Base-by-base conservation (phyloP, 257 asterid genomes). In the Verbena officinalis region DNA sequence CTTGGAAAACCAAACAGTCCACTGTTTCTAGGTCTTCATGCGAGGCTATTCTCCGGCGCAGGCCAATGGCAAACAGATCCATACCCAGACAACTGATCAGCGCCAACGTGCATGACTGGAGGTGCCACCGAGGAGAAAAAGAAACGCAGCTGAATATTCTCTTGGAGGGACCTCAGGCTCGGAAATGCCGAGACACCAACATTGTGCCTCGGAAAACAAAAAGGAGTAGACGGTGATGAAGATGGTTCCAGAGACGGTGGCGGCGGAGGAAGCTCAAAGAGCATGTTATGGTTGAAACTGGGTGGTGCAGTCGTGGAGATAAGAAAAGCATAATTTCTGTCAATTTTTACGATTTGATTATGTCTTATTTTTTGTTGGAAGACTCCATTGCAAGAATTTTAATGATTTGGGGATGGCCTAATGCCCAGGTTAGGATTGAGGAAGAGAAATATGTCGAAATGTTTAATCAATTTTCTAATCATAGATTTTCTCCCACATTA, bases 251-350 rank as follows among this genome's bases (percentile, higher is more conserved):
- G 33, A 54, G 63, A 45, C 10, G 62, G 57, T 9, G 68, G 64
- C 40, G 70, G 82, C 30, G 78, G 70, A 14, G 77, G 76, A 5
- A 78, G 71, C 7, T 83, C 82, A 52, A 80, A 71, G 49, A 80
- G 65, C n/a, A 86, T 67, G 71, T 33, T 69, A 16, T 73, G 78
- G 79, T 73, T 76, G 81, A 75, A 79, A 64, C 72, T 36, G 19
- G 69, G 60, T 5, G 72, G 40, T 33, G 79, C 48, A 34, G 80
- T 20, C 57, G 82, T 89, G 98, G 99, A 93, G 99, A 93, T 24
- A 48, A 48, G 8, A 20, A 14, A 11, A 14, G 30, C 54, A 2
- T 19, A 3, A 14, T 6, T 0, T 9, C 43, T 1, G 7, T n/a
- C 0, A n/a, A n/a, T n/a, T n/a, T n/a, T n/a, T n/a, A n/a, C n/a